Base-by-base conservation (phyloP, 495 filamentous ascomycete species). In the Penicillium goetzii region DNA sequence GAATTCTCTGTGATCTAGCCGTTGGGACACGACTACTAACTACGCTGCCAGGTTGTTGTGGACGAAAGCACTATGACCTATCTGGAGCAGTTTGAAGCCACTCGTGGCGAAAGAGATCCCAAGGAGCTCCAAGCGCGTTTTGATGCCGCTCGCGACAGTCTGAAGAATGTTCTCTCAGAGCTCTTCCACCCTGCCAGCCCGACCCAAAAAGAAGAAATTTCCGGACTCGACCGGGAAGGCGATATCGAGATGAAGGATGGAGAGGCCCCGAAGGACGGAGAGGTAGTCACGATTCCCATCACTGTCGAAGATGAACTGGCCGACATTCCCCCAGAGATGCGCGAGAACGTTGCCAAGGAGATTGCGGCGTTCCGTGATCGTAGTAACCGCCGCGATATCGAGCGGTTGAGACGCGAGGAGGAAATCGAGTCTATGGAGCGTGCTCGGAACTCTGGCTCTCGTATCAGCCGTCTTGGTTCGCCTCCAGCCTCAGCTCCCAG, bases 291-390 rank as follows among this genome's bases (percentile, higher is more conserved):
- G 45, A 97, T 97, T 63, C 90, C 92, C 4, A 85, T 97, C 38
- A 90, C 91, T 9, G 85, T 89, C 28, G 95, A 99, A 67, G 95
- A 99, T 72, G 95, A 99, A 68, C 82, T 99, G 32, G 89, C 92
- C 43, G 96, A 99, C 69, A 97, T 99, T 59, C 95, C 95, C 3
- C 89, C 91, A 12, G 95, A 97, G 69, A 94, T 94, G 93, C 88
- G 95, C n/a, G 95, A 94, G 69, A 97, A 89, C 9, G 94, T 99
- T 26, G 92, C 95, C 9, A 89, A 89, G 63, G 96, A 99, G 68
- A 99, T 99, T 65, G 85, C 91, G 9, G 90, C 92, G 11, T 99
- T 99, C 80, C 84, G 95, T 67, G 93, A 98, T 59, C 83, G 94
- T 41, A 97, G 93, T 67, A 95, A 88, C 59, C 83, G 88, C 45